phyloP scores from a whole-genome alignment of 148 eudicot species.

The Arbutus unedo region DNA sequence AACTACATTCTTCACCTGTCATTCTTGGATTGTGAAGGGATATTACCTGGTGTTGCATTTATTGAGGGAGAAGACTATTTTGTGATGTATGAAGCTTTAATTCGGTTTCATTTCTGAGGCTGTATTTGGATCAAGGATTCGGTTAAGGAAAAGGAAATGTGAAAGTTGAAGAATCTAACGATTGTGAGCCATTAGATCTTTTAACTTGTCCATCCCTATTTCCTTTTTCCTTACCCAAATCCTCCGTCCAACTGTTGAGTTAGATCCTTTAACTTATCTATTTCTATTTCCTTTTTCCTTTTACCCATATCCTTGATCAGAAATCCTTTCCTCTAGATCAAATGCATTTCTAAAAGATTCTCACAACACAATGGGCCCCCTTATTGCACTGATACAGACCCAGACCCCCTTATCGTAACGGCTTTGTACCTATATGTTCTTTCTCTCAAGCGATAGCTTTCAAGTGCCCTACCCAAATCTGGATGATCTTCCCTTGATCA shows the following conservation, averaged over 20 bases:
- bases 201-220: neutral
- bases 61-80: neutral
- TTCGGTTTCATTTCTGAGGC: neutral
- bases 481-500: too few species aligned
- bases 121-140: neutral
- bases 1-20: neutral
- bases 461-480: too few species aligned
- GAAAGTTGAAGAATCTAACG: neutral
- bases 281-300: too few species aligned
- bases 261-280: too few species aligned
- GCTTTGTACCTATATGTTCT: too few species aligned
- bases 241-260: neutral
- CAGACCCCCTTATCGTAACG: too few species aligned
- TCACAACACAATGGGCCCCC: too few species aligned
- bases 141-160: neutral
- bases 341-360: too few species aligned
- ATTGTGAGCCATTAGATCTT: neutral
- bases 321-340: too few species aligned
- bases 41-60: neutral
- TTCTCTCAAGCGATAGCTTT: too few species aligned
- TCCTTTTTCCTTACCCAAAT: neutral
- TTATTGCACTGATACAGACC: too few species aligned
- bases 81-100: neutral
- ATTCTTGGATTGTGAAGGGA: neutral
- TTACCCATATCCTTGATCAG: too few species aligned